These are phyloP conservation scores for Paramecium bursaria DNA, from an alignment of 73 alveolate species.

Conservation along the genomic window DNA sequence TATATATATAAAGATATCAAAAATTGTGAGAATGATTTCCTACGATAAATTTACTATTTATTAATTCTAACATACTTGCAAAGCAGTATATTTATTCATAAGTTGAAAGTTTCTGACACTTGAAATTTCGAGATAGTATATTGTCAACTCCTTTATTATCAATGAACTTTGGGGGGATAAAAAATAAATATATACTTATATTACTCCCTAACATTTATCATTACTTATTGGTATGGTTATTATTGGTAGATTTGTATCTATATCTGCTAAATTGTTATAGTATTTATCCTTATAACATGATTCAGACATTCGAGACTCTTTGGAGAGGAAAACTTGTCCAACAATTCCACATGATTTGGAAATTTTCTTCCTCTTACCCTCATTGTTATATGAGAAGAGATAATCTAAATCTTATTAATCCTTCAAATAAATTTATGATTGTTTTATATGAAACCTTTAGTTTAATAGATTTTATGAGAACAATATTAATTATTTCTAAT, in stretches of 20 bases:
- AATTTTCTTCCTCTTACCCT: neutral
- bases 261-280: constrained; percentile 45
- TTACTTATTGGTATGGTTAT: constrained; percentile 37
- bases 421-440: constrained; percentile 11
- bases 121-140: neutral
- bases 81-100: neutral
- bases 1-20: too few relatives aligned
- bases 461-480: neutral
- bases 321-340: constrained; percentile 12
- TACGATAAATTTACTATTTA: constrained; percentile 32
- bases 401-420: constrained; percentile 11
- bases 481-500: constrained; percentile 9
- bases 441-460: neutral
- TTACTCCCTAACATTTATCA: constrained; percentile 30
- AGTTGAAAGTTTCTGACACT: neutral
- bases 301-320: constrained; percentile 4
- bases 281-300: constrained; percentile 42
- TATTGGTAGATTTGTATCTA: constrained; percentile 13
- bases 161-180: too few relatives aligned
- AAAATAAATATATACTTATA: too few relatives aligned
- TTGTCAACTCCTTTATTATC: constrained; percentile 44
- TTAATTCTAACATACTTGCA: constrained; percentile 3
- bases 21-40: neutral
- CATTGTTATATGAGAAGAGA: neutral
- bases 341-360: neutral